Evolutionary conservation across 2,329 filamentous ascomycete genomes (phyloP).

Genomic region (Myriosclerotinia scirpicola): DNA sequence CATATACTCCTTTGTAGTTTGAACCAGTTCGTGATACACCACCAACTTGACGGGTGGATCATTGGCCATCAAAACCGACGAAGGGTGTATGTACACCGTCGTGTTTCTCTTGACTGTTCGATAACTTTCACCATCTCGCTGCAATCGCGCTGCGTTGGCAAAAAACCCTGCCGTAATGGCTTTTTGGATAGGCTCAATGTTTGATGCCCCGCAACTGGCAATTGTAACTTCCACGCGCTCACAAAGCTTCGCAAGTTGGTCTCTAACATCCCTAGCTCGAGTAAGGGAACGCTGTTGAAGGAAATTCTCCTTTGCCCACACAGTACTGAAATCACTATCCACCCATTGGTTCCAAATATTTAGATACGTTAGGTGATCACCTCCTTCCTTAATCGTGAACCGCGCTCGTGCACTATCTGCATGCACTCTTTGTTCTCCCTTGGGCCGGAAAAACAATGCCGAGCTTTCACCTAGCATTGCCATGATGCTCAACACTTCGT

Average conservation of each 20-base stretch:
- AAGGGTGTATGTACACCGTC: slow-evolving; percentile 89
- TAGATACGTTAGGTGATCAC: slow-evolving; percentile 83
- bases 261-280: slow-evolving; percentile 84
- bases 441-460: slow-evolving; percentile 88
- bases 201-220: slow-evolving; percentile 66
- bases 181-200: slow-evolving; percentile 79
- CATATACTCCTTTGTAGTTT: slow-evolving; percentile 92
- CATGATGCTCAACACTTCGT: slow-evolving; percentile 91
- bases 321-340: slow-evolving; percentile 81
- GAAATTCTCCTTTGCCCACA: slow-evolving; percentile 93
- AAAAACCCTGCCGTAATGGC: slow-evolving; percentile 92
- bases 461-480: slow-evolving; percentile 89
- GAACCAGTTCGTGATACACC: slow-evolving; percentile 80
- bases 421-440: slow-evolving; percentile 89
- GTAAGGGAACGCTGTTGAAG: slow-evolving; percentile 87
- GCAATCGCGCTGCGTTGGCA: slow-evolving; percentile 82
- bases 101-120: slow-evolving; percentile 88
- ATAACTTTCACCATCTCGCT: slow-evolving; percentile 83
- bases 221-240: slow-evolving; percentile 85
- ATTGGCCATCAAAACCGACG: slow-evolving; percentile 73
- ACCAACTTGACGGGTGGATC: slow-evolving; percentile 79
- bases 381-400: slow-evolving; percentile 87
- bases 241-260: slow-evolving; percentile 88
- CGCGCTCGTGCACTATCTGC: slow-evolving; percentile 86
- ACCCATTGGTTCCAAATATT: slow-evolving; percentile 97